Evolutionary conservation across 306 rosid species (phyloP).

Genomic region (Rosa chinensis): DNA sequence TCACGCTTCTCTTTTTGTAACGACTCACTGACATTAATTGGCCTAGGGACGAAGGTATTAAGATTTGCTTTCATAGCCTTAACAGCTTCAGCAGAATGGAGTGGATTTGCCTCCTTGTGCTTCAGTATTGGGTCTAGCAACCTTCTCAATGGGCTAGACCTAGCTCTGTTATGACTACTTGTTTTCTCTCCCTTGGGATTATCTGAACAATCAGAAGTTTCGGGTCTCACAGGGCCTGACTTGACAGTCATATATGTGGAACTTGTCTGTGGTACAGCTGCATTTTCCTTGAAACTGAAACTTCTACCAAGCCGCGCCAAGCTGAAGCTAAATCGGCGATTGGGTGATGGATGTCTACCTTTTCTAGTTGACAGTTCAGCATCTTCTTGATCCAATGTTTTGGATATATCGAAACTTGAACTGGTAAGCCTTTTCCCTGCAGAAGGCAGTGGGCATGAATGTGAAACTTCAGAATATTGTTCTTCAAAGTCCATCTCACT

Average conservation of each 20-base stretch:
- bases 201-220: conserved; percentile 39
- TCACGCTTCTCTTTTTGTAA: conserved; percentile 41
- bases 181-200: conserved; percentile 41
- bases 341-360: conserved; percentile 54
- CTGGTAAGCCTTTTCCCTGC: conserved; percentile 23
- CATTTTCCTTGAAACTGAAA: conserved; percentile 76
- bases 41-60: conserved; percentile 35
- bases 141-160: conserved; percentile 70
- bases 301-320: conserved; percentile 73
- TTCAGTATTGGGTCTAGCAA: conserved; percentile 74
- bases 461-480: conserved; percentile 46
- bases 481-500: conserved; percentile 40
- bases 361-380: conserved; percentile 41
- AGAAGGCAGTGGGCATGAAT: conserved; percentile 45
- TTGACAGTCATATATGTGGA: conserved; percentile 49
- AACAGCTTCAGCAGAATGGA: conserved; percentile 36
- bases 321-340: conserved; percentile 65
- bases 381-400: conserved; percentile 40
- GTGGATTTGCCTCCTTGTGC: conserved; percentile 48
- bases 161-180: conserved; percentile 60
- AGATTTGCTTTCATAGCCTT: conserved; percentile 37
- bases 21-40: conserved; percentile 33
- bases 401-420: conserved; percentile 32
- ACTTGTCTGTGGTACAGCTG: conserved; percentile 50
- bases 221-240: conserved; percentile 69